A percentile compares a stretch with the other conserved stretches of the same genome.
Evolutionary conservation across 202 grass and related monocot species (phyloP).

Genomic region (Setaria viridis): DNA sequence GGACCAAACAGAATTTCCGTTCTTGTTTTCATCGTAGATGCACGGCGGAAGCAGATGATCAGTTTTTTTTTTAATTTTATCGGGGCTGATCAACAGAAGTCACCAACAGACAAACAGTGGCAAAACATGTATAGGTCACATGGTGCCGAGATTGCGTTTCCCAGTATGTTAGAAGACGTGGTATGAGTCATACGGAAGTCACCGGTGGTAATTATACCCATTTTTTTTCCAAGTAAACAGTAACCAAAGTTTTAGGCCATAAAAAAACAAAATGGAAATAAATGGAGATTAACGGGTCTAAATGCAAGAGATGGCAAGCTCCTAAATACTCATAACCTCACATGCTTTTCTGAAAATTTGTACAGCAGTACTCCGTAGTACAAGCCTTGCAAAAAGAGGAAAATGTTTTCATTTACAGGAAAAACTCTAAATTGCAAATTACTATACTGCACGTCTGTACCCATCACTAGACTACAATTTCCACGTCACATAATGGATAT

Average conservation of each 20-base stretch:
- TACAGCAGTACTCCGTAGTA: background rate
- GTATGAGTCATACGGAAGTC: background rate
- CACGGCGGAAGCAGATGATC: background rate
- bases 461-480: background rate
- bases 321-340: background rate
- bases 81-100: background rate
- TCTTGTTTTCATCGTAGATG: background rate
- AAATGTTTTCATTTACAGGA: background rate
- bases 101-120: background rate
- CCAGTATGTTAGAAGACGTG: too few species aligned
- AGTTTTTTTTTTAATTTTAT: background rate
- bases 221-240: background rate
- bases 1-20: background rate
- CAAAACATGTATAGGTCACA: background rate
- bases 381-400: background rate
- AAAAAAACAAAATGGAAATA: background rate
- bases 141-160: too few species aligned
- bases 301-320: background rate
- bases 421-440: background rate
- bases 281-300: background rate
- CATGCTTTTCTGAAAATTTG: background rate
- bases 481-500: slow-evolving; percentile 18
- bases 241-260: background rate
- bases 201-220: background rate
- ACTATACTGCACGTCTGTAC: too few species aligned